Base-by-base conservation (phyloP, 208 protist genomes). In the Crithidia mellificae region DNA sequence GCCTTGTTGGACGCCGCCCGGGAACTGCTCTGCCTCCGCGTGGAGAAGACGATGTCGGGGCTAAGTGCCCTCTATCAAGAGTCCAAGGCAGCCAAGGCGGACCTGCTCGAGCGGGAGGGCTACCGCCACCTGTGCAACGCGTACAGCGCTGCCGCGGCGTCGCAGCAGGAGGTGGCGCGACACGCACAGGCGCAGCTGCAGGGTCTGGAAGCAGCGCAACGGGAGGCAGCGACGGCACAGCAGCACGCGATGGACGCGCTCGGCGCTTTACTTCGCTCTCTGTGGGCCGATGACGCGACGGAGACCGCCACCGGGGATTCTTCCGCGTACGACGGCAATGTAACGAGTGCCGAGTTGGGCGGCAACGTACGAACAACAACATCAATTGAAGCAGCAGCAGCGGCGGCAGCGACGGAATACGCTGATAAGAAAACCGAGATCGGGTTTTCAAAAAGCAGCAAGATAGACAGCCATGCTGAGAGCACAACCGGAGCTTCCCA, bases 11-110 rank as follows among this genome's bases (percentile, higher is more conserved):
- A 68, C 46, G 63, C 51, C 12, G 70, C 63, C 19, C 68, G 59
- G 9, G 80, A 85, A 63, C 47, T 79, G 43, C 57, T 85, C 50
- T 81, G 80, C 39, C 54, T 72, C 4, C 72, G 72, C 6, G 80
- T 82, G 8, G 80, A 85, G 69, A 55, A 67, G 19, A 58, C 68
- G 11, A 69, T 80, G 68, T 41, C 68, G 25, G 36, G 43, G n/a
- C 72, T 85, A 9, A 77, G 68, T 38, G 56, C 64, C 11, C 6
- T 64, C 6, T 82, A 80, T 63, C 67, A 75, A n/a, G 63, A 82
- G 24, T 22, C 50, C 15, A 65, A 69, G 47, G 62, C 39, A 2
- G 51, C 64, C 19, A 85, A 85, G 53, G 65, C 63, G 15, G 77
- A 80, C 41, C 22, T 77, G 53, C 36, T 85, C 50, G 52, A 78